Percentiles rank a stretch among this genome's conserved stretches.
Evolutionary conservation across 2,329 filamentous ascomycete species (phyloP).

Genomic region (Botrytis aclada): DNA sequence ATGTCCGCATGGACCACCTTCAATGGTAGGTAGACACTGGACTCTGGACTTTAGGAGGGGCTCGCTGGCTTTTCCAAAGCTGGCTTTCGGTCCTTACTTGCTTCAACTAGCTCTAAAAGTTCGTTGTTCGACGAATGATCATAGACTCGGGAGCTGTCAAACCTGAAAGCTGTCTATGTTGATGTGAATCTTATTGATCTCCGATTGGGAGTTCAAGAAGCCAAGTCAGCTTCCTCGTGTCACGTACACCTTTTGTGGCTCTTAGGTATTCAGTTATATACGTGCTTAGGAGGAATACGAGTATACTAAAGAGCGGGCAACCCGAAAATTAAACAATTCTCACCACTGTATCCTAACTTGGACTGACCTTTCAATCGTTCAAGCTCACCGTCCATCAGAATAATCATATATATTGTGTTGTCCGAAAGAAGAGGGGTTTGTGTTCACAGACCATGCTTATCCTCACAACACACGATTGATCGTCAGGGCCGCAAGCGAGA

Average conservation of each 20-base stretch:
- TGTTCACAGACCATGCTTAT: conserved; percentile 15
- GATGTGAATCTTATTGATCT: neutral
- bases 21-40: neutral
- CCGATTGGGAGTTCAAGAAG: neutral
- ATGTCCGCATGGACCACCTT: conserved; percentile 10
- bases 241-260: conserved; percentile 4
- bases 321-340: neutral
- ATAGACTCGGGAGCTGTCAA: conserved; percentile 5
- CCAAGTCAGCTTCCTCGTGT: conserved; percentile 3
- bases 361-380: neutral
- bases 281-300: conserved; percentile 1
- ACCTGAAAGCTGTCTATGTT: conserved; percentile 2
- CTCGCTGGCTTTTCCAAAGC: neutral
- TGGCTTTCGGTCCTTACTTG: conserved; percentile 5
- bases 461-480: conserved; percentile 9
- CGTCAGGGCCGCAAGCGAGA: conserved; percentile 15
- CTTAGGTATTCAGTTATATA: neutral
- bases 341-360: neutral
- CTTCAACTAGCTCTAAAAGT: neutral
- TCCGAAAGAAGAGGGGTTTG: conserved; percentile 16
- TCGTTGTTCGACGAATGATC: conserved; percentile 3
- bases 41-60: conserved; percentile 10
- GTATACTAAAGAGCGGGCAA: neutral
- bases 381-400: neutral
- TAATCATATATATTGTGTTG: neutral